Conservation (phyloP, 805 yeast genomes). For the Citeromyces matritensis region DNA sequence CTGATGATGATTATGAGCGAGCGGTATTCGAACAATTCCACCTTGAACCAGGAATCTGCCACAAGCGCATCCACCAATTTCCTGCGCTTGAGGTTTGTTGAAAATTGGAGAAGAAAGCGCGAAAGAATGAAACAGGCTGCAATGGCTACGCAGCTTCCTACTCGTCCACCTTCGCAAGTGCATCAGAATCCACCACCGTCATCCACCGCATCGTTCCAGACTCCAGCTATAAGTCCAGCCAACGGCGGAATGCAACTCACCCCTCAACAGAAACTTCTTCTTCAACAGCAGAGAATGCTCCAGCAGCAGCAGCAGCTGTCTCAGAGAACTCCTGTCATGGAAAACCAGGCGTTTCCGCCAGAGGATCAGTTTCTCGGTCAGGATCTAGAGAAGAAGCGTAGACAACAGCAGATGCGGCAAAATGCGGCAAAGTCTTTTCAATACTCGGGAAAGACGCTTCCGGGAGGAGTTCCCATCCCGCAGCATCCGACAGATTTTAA, state of each 20-base stretch:
- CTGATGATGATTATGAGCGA: constrained; percentile 64
- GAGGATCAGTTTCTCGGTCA: no score
- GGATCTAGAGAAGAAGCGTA: no score
- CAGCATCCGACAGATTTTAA: no score
- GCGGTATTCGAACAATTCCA: constrained; percentile 20
- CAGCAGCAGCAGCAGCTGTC: constrained; percentile 4
- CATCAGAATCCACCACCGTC: constrained; percentile 1
- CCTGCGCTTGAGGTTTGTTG: constrained; percentile 76
- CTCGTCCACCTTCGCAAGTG: constrained; percentile 2
- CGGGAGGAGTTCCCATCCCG: no score
- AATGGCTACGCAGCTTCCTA: constrained; percentile 8
- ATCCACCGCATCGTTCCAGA: not conserved
- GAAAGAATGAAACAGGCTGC: constrained; percentile 33
- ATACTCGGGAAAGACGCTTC: no score
- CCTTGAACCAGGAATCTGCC: constrained; percentile 14
- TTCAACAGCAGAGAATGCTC: constrained; percentile 4
- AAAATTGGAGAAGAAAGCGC: constrained; percentile 63
- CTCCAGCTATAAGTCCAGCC: constrained; percentile 1
- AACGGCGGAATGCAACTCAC: constrained; percentile 4
- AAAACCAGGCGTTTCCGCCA: no score
- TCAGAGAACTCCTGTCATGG: no score
- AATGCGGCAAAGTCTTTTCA: no score
- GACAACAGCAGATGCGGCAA: no score
- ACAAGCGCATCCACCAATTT: constrained; percentile 37
- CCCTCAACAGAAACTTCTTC: constrained; percentile 4